Percentiles rank a stretch among this genome's conserved stretches.
These are phyloP conservation scores for Jamesozyma rosinii DNA, from an alignment of 805 yeast species.

Conservation along the genomic window DNA sequence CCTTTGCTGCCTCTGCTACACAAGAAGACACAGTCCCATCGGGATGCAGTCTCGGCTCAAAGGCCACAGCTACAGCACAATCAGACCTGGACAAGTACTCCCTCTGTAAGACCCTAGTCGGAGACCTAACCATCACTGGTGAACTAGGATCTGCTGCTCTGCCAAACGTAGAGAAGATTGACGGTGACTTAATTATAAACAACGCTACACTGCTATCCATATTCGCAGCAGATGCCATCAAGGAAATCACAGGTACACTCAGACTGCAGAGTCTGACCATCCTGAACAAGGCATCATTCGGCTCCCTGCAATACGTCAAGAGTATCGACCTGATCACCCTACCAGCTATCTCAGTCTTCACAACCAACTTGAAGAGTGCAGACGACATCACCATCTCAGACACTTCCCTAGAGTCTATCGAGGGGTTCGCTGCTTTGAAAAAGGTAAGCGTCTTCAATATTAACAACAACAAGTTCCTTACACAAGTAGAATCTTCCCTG, in stretches of 20 bases:
- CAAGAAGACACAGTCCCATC: constrained; percentile 43
- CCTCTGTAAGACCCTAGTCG: constrained; percentile 69
- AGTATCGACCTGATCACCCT: constrained; percentile 70
- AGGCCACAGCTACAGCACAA: constrained; percentile 69
- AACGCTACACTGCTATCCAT: constrained; percentile 55
- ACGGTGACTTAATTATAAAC: constrained; percentile 61
- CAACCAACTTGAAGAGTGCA: constrained; percentile 67
- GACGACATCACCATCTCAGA: constrained; percentile 61
- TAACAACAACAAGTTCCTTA: constrained; percentile 82
- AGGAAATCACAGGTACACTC: constrained; percentile 65
- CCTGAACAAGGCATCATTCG: constrained; percentile 60
- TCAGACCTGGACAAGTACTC: constrained; percentile 64
- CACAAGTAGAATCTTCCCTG: constrained; percentile 60
- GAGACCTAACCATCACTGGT: constrained; percentile 66
- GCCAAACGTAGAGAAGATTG: constrained; percentile 64
- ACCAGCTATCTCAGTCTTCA: constrained; percentile 68
- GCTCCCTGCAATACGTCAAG: constrained; percentile 73
- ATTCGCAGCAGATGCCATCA: constrained; percentile 70
- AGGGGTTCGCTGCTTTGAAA: constrained; percentile 45
- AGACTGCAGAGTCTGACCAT: constrained; percentile 53
- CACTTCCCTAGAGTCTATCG: constrained; percentile 58
- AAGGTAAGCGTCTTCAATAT: constrained; percentile 54
- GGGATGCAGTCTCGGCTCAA: constrained; percentile 46
- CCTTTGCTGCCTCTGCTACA: constrained; percentile 30
- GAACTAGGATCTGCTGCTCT: constrained; percentile 53